Conservation (phyloP, 306 rosid genomes). For the Pachyrhizus erosus region DNA sequence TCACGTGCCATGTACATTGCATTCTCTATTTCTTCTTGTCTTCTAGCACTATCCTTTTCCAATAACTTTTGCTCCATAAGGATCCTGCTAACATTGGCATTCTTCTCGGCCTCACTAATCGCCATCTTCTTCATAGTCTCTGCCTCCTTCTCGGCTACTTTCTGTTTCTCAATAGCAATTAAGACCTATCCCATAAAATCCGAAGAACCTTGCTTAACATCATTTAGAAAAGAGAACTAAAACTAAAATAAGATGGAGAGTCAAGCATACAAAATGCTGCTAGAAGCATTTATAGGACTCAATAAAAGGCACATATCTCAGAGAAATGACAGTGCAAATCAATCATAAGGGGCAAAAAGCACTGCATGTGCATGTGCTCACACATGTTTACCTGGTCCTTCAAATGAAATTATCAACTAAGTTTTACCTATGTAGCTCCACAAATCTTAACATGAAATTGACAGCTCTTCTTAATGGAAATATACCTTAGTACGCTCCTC, state of each 20-base stretch:
- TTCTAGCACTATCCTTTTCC: constrained; percentile 77
- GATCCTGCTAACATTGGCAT: constrained; percentile 90
- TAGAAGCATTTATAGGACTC: constrained; percentile 16
- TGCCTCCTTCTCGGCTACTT: constrained; percentile 84
- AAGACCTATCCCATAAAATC: constrained; percentile 67
- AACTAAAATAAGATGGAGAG: constrained; percentile 1
- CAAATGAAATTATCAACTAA: constrained; percentile 13
- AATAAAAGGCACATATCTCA: not conserved
- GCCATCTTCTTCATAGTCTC: constrained; percentile 90
- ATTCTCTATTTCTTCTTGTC: constrained; percentile 83
- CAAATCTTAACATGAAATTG: constrained; percentile 32
- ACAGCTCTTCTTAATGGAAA: constrained; percentile 5
- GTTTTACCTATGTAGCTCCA: constrained; percentile 2
- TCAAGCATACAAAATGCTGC: constrained; percentile 8
- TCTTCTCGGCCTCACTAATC: constrained; percentile 95
- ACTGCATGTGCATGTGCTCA: not conserved
- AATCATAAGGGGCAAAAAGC: not conserved
- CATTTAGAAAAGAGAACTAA: constrained; percentile 5
- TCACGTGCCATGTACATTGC: constrained; percentile 79
- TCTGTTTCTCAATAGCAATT: constrained; percentile 84
- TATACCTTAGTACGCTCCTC: constrained; percentile 95
- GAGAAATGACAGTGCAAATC: not conserved
- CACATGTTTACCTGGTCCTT: constrained; percentile 8
- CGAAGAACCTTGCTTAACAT: constrained; percentile 34
- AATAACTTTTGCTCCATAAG: constrained; percentile 83